These are phyloP conservation scores for Tylopilus sp. DNA, from an alignment of 768 basidiomycete species.

Conservation along the genomic window DNA sequence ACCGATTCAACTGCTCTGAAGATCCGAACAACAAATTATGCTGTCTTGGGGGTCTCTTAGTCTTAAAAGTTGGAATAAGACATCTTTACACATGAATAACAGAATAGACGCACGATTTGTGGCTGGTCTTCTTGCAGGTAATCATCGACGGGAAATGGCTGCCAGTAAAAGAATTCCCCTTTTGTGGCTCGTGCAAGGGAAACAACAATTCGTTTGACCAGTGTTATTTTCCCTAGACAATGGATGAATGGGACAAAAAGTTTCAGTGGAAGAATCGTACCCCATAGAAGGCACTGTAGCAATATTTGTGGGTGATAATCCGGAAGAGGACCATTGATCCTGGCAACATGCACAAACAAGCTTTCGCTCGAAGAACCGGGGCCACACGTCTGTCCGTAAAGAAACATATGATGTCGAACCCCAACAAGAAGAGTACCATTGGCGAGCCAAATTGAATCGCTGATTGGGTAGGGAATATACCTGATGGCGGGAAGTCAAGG, in stretches of 20 bases:
- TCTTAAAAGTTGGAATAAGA: slow-evolving; percentile 7
- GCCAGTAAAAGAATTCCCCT: slow-evolving; percentile 34
- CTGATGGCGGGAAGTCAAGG: slow-evolving; percentile 35
- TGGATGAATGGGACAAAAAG: not conserved
- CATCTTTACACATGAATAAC: not conserved
- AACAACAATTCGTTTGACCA: slow-evolving; percentile 79
- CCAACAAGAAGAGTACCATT: slow-evolving; percentile 80
- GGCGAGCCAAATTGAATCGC: slow-evolving; percentile 89
- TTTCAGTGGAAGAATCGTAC: slow-evolving; percentile 40
- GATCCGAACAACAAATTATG: slow-evolving; percentile 56
- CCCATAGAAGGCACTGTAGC: slow-evolving; percentile 89
- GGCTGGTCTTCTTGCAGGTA: slow-evolving; percentile 23
- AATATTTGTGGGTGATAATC: slow-evolving; percentile 95
- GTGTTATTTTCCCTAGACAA: slow-evolving; percentile 68
- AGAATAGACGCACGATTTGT: slow-evolving; percentile 18
- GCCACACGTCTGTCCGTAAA: slow-evolving; percentile 56
- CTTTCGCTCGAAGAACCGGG: slow-evolving; percentile 36
- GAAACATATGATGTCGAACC: slow-evolving; percentile 77
- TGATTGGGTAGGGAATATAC: slow-evolving; percentile 73
- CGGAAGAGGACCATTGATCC: slow-evolving; percentile 79
- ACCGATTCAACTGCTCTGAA: slow-evolving; percentile 45
- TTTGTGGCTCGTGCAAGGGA: slow-evolving; percentile 47
- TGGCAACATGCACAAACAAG: slow-evolving; percentile 79
- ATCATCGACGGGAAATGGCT: slow-evolving; percentile 53
- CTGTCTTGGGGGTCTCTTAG: slow-evolving; percentile 28